Evolutionary conservation across 163 green algal species (phyloP), one percentile per base, ranked within the genome.

Genomic region (Chloromonas sp.): DNA sequence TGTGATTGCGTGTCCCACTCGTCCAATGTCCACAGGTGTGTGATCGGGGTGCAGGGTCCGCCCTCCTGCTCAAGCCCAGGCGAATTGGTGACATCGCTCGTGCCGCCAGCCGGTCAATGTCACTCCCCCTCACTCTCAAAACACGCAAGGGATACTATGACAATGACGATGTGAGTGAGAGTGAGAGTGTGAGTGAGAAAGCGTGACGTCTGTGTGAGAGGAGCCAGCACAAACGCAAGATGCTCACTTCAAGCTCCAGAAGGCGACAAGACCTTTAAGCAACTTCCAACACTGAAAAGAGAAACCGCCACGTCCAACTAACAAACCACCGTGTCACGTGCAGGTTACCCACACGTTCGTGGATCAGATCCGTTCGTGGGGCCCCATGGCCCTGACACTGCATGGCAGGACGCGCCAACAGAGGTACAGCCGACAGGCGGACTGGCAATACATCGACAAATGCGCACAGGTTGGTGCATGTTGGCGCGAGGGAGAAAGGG

Each of bases 341-440:
- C 82, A 92, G 86, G 84, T 96, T 0, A 93, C 92, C 1, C 96
- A 99, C 92, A 91, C 86, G 1, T 90, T 98, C 58, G 84, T 99
- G 60, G 94, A 93, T 1, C 61, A 91, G 13, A 86, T 94, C 0
- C 60, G 79, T 0, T 80, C 74, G 11, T 98, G 95, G 95, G 95
- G 96, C 1, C 94, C 92, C 2, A 74, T 89, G 14, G 97, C 95
- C 2, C 91, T 98, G 60, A 98, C 95, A 0, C 85, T 99, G 79
- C 97, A 99, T 89, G 97, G 97, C 1, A 93, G 97, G 79, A 97
- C 93, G 0, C 92, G 97, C 1, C 90, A 98, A 87, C 96, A 99
- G 92, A 91, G 97, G 71, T 97, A 98, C 90, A 92, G 78, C 79
- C 90, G 89, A 70, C 84, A 88, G 71, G 97, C 97, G 3, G 96